Evolutionary conservation across 176 grass and related monocot species (phyloP).

Genomic region (Panicum miliaceum): DNA sequence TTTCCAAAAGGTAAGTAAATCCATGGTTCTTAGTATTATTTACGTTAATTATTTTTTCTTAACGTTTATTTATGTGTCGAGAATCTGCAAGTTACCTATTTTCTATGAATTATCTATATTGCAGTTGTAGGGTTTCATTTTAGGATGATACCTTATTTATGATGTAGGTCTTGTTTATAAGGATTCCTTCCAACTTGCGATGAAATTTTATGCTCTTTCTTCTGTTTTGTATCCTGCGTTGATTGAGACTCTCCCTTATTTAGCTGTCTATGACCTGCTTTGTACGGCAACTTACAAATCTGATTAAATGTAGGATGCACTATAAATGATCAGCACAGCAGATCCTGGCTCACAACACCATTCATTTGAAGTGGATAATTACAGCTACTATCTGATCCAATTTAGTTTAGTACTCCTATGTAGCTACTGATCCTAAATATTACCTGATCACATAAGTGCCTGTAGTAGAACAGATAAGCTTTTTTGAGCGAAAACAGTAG

Average conservation of each 20-base stretch:
- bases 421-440: conserved; percentile 3
- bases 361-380: neutral
- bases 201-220: conserved; percentile 11
- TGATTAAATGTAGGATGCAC: conserved; percentile 16
- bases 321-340: neutral
- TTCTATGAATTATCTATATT: neutral
- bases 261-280: neutral
- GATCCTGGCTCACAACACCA: neutral
- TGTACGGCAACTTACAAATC: conserved; percentile 27
- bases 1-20: conserved; percentile 19
- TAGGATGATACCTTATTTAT: neutral
- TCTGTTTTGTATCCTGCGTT: conserved; percentile 7
- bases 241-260: neutral
- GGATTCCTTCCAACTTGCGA: conserved; percentile 11
- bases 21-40: conserved; percentile 22
- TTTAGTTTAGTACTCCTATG: conserved; percentile 5
- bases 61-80: neutral
- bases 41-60: conserved; percentile 28
- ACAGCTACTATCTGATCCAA: conserved; percentile 11
- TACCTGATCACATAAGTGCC: neutral
- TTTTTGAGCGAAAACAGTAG: too few relatives aligned
- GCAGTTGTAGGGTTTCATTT: neutral
- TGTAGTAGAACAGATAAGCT: neutral
- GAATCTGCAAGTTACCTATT: neutral
- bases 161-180: neutral